phyloP scores from a whole-genome alignment of 2,329 filamentous ascomycete species.

The Exserohilum rostratum region DNA sequence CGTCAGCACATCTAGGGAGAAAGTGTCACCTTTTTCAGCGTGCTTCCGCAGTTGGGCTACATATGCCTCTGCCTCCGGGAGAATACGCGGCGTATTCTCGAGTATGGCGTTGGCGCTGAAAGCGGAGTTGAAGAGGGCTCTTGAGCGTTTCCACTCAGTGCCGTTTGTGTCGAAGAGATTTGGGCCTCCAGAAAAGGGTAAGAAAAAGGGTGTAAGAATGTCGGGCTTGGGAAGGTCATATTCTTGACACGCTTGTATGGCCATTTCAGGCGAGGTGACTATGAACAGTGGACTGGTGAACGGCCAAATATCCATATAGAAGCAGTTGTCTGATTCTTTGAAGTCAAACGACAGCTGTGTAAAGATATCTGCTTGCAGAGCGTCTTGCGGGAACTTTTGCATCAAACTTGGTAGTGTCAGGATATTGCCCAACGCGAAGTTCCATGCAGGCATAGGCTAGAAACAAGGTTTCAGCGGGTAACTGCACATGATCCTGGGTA shows the following conservation, averaged over 20 bases:
- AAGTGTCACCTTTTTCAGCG: slow-evolving; percentile 1
- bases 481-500: neutral
- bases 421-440: slow-evolving; percentile 16
- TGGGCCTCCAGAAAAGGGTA: slow-evolving; percentile 18
- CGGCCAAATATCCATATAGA: slow-evolving; percentile 27
- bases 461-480: neutral
- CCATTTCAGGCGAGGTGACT: slow-evolving; percentile 13
- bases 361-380: slow-evolving; percentile 16
- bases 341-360: slow-evolving; percentile 10
- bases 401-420: slow-evolving; percentile 2
- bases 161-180: slow-evolving; percentile 22
- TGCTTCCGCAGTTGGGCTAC: slow-evolving; percentile 6
- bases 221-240: slow-evolving; percentile 16
- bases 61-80: slow-evolving; percentile 5
- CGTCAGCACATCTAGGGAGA: slow-evolving; percentile 5
- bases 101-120: slow-evolving; percentile 53
- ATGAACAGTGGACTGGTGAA: slow-evolving; percentile 19
- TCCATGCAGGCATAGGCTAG: slow-evolving; percentile 23
- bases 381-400: slow-evolving; percentile 14
- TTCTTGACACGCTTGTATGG: slow-evolving; percentile 7
- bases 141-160: slow-evolving; percentile 36
- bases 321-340: slow-evolving; percentile 1
- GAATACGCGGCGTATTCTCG: slow-evolving; percentile 26
- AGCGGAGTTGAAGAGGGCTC: slow-evolving; percentile 25
- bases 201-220: slow-evolving; percentile 11